Evolutionary conservation across 768 basidiomycete genomes (phyloP).

Genomic region (Suillus discolor): DNA sequence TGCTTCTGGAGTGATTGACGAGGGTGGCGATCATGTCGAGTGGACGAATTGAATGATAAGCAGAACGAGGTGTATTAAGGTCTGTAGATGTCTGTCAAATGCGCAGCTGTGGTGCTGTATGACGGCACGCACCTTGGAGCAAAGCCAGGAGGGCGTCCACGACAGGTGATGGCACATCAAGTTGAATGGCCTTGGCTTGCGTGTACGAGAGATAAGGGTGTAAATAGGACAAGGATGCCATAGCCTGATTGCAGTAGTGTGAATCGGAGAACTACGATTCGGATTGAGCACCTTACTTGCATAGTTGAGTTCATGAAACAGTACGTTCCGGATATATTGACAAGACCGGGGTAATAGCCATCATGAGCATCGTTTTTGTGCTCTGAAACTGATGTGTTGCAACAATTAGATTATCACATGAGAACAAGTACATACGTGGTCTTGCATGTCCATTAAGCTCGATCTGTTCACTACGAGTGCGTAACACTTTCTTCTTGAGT

Average conservation of each 20-base stretch:
- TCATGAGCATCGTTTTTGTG: slow-evolving; percentile 29
- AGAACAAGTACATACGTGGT: slow-evolving; percentile 27
- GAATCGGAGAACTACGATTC: slow-evolving; percentile 6
- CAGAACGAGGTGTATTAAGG: slow-evolving; percentile 62
- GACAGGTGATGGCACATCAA: slow-evolving; percentile 85
- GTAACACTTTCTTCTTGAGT: slow-evolving; percentile 49
- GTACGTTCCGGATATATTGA: slow-evolving; percentile 94
- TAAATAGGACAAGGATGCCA: slow-evolving; percentile 85
- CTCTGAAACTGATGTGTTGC: slow-evolving; percentile 19
- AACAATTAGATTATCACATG: background rate
- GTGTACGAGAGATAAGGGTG: slow-evolving; percentile 79
- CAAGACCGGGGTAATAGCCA: slow-evolving; percentile 83
- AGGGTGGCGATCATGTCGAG: slow-evolving; percentile 72
- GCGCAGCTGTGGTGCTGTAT: slow-evolving; percentile 1
- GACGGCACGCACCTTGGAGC: slow-evolving; percentile 55
- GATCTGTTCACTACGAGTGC: slow-evolving; percentile 60
- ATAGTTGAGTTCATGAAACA: slow-evolving; percentile 98
- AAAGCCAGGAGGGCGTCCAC: slow-evolving; percentile 79
- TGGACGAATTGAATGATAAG: slow-evolving; percentile 69
- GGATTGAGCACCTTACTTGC: slow-evolving; percentile 53
- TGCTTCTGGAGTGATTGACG: slow-evolving; percentile 52
- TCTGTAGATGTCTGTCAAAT: slow-evolving; percentile 40
- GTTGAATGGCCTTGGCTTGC: slow-evolving; percentile 71
- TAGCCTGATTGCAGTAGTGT: slow-evolving; percentile 55
- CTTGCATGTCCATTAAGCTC: slow-evolving; percentile 40